Evolutionary conservation across 108 stramenopile species (phyloP).

Genomic region (Parietichytrium sp.): DNA sequence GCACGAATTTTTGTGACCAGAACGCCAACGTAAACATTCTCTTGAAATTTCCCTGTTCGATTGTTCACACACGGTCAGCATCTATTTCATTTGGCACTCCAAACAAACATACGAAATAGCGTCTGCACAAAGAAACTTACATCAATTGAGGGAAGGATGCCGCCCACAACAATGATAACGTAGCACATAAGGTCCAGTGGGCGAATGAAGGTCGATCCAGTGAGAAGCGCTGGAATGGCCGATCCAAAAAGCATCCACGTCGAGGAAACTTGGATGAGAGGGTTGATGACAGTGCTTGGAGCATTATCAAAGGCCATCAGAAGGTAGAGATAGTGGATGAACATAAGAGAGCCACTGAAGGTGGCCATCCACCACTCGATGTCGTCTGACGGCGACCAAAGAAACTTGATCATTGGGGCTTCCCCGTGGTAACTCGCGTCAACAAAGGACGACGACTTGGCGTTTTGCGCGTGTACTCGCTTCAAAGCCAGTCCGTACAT

Average conservation of each 20-base stretch:
- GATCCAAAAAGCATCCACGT: conserved; percentile 30
- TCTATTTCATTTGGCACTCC: no score
- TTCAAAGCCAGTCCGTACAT: conserved; percentile 21
- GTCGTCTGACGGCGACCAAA: conserved; percentile 34
- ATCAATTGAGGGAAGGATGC: conserved; percentile 12
- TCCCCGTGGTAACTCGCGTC: no score
- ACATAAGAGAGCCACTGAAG: conserved; percentile 26
- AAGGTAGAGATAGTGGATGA: conserved; percentile 28
- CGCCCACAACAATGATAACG: conserved; percentile 7
- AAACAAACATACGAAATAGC: no score
- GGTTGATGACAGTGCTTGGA: conserved; percentile 35
- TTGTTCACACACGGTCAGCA: no score
- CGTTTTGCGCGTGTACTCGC: conserved; percentile 10
- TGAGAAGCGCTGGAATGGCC: background rate
- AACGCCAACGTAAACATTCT: background rate
- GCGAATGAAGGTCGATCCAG: conserved; percentile 26
- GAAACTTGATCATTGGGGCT: background rate
- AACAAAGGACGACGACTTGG: no score
- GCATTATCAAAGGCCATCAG: conserved; percentile 32
- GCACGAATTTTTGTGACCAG: background rate
- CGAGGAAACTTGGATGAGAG: conserved; percentile 1
- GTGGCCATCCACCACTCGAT: conserved; percentile 37
- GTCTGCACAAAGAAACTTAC: no score
- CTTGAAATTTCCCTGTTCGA: conserved; percentile 1
- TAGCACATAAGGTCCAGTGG: conserved; percentile 28